Percentiles rank a stretch among this genome's conserved stretches.
Conservation (phyloP, 495 filamentous ascomycete genomes). For the Emericellopsis terricola region DNA sequence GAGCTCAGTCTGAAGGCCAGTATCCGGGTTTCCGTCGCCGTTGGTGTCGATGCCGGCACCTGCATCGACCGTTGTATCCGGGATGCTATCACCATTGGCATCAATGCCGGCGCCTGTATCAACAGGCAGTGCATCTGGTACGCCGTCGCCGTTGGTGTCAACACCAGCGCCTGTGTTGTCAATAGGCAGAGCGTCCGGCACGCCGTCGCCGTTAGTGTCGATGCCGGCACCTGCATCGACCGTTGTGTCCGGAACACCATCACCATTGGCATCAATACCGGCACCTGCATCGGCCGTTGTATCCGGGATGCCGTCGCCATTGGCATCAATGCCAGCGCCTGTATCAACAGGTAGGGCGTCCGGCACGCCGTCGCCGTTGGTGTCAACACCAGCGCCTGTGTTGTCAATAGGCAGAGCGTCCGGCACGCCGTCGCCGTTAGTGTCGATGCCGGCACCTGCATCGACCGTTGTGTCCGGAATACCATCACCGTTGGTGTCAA, state of each 20-base stretch:
- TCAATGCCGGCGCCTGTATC: neutral
- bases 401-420: neutral
- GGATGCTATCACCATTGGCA: neutral
- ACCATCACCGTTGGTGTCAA: neutral
- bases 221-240: neutral
- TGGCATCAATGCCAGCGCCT: neutral
- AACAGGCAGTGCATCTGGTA: neutral
- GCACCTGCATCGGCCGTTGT: neutral
- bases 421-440: neutral
- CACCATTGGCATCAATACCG: neutral
- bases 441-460: neutral
- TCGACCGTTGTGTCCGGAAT: neutral
- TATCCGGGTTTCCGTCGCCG: neutral
- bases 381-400: neutral
- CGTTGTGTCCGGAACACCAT: neutral
- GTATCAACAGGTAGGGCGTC: too few relatives aligned
- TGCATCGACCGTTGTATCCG: neutral
- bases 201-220: neutral
- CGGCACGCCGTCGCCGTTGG: neutral
- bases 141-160: neutral
- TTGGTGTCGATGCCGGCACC: neutral
- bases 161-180: neutral
- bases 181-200: neutral
- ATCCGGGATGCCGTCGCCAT: neutral
- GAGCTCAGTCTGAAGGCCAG: neutral